phyloP scores from a whole-genome alignment of 805 yeast species.

The Wickerhamomyces xylosicus region DNA sequence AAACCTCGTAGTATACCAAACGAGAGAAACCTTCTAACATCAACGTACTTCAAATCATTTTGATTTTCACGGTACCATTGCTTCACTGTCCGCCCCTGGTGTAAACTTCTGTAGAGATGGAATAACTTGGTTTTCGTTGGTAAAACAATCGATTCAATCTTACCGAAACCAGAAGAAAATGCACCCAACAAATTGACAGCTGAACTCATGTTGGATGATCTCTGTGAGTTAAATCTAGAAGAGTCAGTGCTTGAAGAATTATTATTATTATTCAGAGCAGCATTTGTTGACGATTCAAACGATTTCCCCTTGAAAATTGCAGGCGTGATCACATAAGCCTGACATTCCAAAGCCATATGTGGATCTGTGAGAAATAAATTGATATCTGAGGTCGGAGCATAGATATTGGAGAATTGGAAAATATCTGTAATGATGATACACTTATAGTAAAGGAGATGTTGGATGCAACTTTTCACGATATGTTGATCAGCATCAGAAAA shows the following conservation, averaged over 20 bases:
- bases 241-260: background rate
- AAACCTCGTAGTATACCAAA: conserved; percentile 81
- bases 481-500: conserved; percentile 73
- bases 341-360: conserved; percentile 73
- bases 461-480: conserved; percentile 77
- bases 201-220: conserved; percentile 4
- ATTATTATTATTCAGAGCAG: conserved; percentile 1
- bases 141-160: conserved; percentile 19
- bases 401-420: conserved; percentile 80
- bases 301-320: conserved; percentile 27
- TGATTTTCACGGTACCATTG: conserved; percentile 75
- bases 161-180: background rate
- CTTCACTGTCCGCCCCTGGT: conserved; percentile 65
- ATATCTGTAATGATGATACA: conserved; percentile 78
- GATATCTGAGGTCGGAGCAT: conserved; percentile 79
- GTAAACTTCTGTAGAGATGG: conserved; percentile 64
- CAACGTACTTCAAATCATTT: conserved; percentile 51
- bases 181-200: conserved; percentile 10
- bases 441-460: conserved; percentile 82
- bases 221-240: conserved; percentile 1
- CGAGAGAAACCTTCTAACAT: conserved; percentile 72
- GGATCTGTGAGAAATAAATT: conserved; percentile 55
- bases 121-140: conserved; percentile 64
- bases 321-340: conserved; percentile 57
- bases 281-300: conserved; percentile 11